A percentile compares a stretch with the other conserved stretches of the same genome.
Evolutionary conservation across 805 yeast genomes (phyloP).

Genomic region (Saccharomycopsis sp.): DNA sequence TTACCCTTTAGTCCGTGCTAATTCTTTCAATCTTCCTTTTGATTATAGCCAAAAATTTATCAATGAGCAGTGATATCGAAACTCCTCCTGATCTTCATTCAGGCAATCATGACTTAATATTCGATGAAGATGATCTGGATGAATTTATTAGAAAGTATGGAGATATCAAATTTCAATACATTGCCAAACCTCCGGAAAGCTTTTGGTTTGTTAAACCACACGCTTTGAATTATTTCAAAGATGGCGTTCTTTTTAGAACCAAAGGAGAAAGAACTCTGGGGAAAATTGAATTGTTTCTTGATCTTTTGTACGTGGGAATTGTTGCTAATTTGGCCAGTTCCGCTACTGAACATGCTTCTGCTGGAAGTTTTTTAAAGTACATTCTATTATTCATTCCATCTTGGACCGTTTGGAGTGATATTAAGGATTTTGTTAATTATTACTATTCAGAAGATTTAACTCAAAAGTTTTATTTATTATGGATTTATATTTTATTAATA

Average conservation of each 20-base stretch:
- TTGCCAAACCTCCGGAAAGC: conserved; percentile 27
- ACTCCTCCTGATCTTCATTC: too few species aligned
- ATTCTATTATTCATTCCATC: conserved; percentile 43
- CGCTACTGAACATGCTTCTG: conserved; percentile 41
- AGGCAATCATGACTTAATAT: background rate
- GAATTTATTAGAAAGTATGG: conserved; percentile 39
- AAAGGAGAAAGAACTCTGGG: conserved; percentile 42
- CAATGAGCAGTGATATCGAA: too few species aligned
- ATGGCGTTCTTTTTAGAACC: conserved; percentile 46
- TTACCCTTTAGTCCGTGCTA: too few species aligned
- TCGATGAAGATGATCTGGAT: conserved; percentile 7
- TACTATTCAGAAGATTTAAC: conserved; percentile 50
- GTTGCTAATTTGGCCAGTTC: conserved; percentile 46
- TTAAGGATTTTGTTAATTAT: conserved; percentile 53
- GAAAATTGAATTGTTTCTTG: conserved; percentile 48
- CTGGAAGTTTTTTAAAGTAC: conserved; percentile 36
- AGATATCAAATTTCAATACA: conserved; percentile 34
- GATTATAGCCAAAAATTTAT: too few species aligned
- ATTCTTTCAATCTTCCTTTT: too few species aligned
- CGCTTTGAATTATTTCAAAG: conserved; percentile 50
- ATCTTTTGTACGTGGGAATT: conserved; percentile 54
- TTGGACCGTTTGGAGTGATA: conserved; percentile 58
- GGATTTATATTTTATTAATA: conserved; percentile 41
- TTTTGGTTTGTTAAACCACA: conserved; percentile 39
- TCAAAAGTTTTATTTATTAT: conserved; percentile 40